These are phyloP conservation scores for Dryas drummondii DNA, from an alignment of 306 rosid genomes.

Conservation along the genomic window DNA sequence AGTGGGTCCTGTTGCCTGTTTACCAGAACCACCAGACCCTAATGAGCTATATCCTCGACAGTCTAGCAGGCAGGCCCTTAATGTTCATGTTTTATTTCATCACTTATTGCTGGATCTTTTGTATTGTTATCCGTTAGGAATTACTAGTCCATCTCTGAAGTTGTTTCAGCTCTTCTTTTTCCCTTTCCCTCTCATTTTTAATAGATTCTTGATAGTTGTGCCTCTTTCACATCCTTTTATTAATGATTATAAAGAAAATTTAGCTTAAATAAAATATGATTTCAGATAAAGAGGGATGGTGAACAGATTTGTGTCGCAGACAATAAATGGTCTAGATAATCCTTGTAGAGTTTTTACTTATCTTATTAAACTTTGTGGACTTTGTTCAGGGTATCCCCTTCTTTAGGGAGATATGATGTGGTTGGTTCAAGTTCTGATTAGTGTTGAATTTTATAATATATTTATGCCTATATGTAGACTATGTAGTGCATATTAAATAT, in stretches of 20 bases:
- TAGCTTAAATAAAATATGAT: background rate
- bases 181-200: background rate
- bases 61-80: constrained; percentile 67
- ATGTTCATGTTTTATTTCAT: constrained; percentile 27
- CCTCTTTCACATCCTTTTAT: constrained; percentile 1
- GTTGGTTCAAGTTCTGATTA: background rate
- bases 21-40: constrained; percentile 98
- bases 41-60: constrained; percentile 97
- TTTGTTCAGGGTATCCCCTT: background rate
- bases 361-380: background rate
- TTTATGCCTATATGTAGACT: background rate
- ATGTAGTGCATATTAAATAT: background rate
- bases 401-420: background rate
- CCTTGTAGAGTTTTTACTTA: background rate
- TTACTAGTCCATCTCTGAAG: background rate
- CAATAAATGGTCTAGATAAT: constrained; percentile 12
- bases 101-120: background rate
- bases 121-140: background rate
- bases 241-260: background rate
- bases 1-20: constrained; percentile 92
- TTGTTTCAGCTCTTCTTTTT: constrained; percentile 5
- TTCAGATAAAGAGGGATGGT: background rate
- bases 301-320: background rate
- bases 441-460: background rate
- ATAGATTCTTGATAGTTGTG: background rate